These are phyloP conservation scores for Eleusine coracana DNA, from an alignment of 176 grass and related monocot species.

Conservation along the genomic window DNA sequence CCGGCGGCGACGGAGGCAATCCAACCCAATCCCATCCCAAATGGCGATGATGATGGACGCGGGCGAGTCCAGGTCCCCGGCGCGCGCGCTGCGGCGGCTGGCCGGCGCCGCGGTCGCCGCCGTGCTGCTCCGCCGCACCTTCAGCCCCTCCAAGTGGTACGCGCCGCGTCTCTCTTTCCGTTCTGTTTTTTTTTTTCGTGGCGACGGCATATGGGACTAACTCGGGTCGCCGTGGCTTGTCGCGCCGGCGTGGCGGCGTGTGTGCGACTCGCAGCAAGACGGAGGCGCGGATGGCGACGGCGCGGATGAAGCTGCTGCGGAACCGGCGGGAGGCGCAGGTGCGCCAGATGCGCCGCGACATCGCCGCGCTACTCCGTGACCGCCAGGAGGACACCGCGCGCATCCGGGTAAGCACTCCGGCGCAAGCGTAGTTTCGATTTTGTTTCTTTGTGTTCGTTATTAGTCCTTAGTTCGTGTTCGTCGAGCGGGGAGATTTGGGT, in stretches of 20 bases:
- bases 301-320: slow-evolving; percentile 86
- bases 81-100: slow-evolving; percentile 45
- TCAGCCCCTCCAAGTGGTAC: slow-evolving; percentile 86
- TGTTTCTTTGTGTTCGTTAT: not conserved
- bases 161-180: not conserved
- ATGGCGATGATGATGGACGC: slow-evolving; percentile 43
- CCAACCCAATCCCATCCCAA: not conserved
- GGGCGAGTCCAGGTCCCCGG: slow-evolving; percentile 41
- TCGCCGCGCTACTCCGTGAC: slow-evolving; percentile 74
- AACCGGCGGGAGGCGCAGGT: slow-evolving; percentile 79
- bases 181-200: not conserved
- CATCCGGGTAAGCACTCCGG: slow-evolving; percentile 56
- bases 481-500: not conserved
- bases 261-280: slow-evolving; percentile 61
- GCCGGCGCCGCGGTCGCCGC: slow-evolving; percentile 47
- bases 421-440: not conserved
- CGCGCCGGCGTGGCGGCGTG: not conserved
- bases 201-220: not conserved
- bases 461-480: not conserved
- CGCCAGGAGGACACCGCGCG: slow-evolving; percentile 76
- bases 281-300: slow-evolving; percentile 84
- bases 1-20: not conserved
- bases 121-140: slow-evolving; percentile 57
- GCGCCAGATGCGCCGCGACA: slow-evolving; percentile 77
- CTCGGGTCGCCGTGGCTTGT: not conserved